Conservation (phyloP, 1,139 yeast genomes). For the Debaryomyces coudertii region DNA sequence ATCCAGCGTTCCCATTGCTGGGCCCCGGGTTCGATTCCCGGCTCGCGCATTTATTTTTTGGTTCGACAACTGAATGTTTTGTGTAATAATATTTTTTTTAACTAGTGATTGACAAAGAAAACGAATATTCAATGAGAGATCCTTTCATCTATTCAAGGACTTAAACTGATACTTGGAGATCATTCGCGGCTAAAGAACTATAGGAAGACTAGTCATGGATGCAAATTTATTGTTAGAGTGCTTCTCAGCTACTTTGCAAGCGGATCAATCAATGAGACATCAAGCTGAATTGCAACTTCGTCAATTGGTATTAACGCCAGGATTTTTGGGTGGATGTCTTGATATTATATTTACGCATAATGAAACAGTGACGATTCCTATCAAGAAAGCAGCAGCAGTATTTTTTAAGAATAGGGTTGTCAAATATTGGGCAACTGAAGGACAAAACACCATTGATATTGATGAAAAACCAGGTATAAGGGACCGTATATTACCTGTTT, state of each 20-base stretch:
- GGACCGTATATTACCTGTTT: slow-evolving; percentile 55
- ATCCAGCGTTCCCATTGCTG: slow-evolving; percentile 15
- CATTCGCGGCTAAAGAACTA: not conserved
- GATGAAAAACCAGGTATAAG: slow-evolving; percentile 77
- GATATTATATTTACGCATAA: slow-evolving; percentile 61
- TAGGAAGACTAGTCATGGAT: slow-evolving; percentile 52
- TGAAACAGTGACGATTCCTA: slow-evolving; percentile 53
- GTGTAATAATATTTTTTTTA: slow-evolving; percentile 7
- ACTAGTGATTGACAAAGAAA: not conserved
- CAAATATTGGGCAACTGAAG: slow-evolving; percentile 60
- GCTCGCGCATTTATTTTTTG: slow-evolving; percentile 12
- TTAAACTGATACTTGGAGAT: not conserved
- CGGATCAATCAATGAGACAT: slow-evolving; percentile 62
- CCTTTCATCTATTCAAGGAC: not conserved
- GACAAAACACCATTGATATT: slow-evolving; percentile 46
- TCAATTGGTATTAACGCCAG: slow-evolving; percentile 59
- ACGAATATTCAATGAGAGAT: not conserved
- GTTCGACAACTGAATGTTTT: not conserved
- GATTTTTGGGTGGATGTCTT: slow-evolving; percentile 82
- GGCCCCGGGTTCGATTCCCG: slow-evolving; percentile 17
- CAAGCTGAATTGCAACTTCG: slow-evolving; percentile 72
- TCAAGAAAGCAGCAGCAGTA: slow-evolving; percentile 81
- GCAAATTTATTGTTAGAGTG: slow-evolving; percentile 67
- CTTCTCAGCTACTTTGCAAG: slow-evolving; percentile 79
- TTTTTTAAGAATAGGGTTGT: slow-evolving; percentile 79